Base-by-base conservation (phyloP, 306 rosid species). In the Medicago ruthenica region DNA sequence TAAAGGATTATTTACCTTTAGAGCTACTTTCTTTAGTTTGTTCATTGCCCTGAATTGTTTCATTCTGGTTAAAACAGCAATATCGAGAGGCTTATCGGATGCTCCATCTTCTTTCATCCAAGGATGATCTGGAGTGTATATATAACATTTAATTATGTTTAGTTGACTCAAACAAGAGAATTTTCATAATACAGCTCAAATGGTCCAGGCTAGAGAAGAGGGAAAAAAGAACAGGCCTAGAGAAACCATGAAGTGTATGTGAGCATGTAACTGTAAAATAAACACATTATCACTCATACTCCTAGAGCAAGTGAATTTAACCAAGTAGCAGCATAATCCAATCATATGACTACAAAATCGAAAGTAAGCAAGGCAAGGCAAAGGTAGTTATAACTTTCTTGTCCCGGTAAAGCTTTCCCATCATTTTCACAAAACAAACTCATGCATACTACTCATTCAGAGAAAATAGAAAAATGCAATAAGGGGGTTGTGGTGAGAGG, bases 11-110 rank as follows among this genome's bases (percentile, higher is more conserved):
- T 60, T 75, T 80, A 93, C 98, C 97, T 94, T 91, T 67, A 94
- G 79, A 73, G 98, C 98, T 51, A 94, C 96, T 90, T 94, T 91
- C 83, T 94, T 94, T 54, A 94, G 91, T 83, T 91, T 94, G 93
- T 94, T 94, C 98, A 91, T 94, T 79, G 98, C 98, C 60, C 96
- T 87, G 84, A 94, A 94, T 87, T 94, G 98, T 67, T 94, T 94
- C 93, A 94, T 90, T 90, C 98, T 90, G 62, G 89, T 73, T 78
- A 94, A 84, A 76, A 94, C 98, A 69, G 96, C 93, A 87, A 87
- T 85, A 83, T 94, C 98, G 82, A 94, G 95, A 73, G 98, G 98
- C 83, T 90, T 86, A 83, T 94, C 97, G 41, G 98, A 84, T 85
- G 96, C 97, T 27, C 98, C 98, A 82, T 95, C 97, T 81, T 77